Evolutionary conservation across 495 filamentous ascomycete genomes (phyloP).

Genomic region (Trichoderma virens): DNA sequence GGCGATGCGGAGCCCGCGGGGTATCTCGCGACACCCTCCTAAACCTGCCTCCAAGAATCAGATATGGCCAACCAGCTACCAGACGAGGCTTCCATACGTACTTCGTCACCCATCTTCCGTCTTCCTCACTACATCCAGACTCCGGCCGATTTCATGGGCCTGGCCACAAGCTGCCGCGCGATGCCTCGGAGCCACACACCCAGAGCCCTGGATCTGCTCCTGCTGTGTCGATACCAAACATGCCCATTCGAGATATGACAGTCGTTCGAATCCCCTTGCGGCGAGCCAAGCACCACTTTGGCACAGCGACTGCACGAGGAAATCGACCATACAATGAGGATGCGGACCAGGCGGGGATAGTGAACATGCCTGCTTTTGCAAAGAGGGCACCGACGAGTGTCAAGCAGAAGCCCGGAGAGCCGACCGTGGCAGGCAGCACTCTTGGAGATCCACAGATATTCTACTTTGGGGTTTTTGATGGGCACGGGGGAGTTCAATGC

Average conservation of each 20-base stretch:
- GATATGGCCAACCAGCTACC: background rate
- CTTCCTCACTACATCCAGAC: slow-evolving; percentile 88
- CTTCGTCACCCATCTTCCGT: slow-evolving; percentile 92
- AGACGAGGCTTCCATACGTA: slow-evolving; percentile 79
- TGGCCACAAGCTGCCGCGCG: slow-evolving; percentile 75
- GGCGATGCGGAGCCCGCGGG: slow-evolving; percentile 5
- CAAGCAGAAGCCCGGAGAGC: slow-evolving; percentile 39
- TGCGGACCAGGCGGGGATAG: slow-evolving; percentile 86
- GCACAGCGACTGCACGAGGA: slow-evolving; percentile 68
- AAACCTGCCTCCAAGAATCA: background rate
- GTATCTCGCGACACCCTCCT: background rate
- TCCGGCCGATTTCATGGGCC: slow-evolving; percentile 52
- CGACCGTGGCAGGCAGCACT: slow-evolving; percentile 59
- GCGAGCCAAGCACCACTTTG: slow-evolving; percentile 94
- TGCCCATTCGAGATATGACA: slow-evolving; percentile 69
- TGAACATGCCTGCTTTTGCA: slow-evolving; percentile 86
- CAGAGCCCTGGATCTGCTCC: slow-evolving; percentile 43
- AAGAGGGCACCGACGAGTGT: slow-evolving; percentile 68
- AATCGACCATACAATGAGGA: slow-evolving; percentile 87
- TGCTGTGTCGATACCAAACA: slow-evolving; percentile 47
- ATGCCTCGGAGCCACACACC: slow-evolving; percentile 74
- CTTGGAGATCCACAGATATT: slow-evolving; percentile 91
- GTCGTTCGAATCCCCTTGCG: slow-evolving; percentile 96
- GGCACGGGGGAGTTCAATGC: slow-evolving; percentile 87
- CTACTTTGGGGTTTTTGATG: slow-evolving; percentile 95